Percentiles rank a stretch among this genome's conserved stretches.
Evolutionary conservation across 1,284 basidiomycete species (phyloP).

Genomic region (Trametes versicolor): DNA sequence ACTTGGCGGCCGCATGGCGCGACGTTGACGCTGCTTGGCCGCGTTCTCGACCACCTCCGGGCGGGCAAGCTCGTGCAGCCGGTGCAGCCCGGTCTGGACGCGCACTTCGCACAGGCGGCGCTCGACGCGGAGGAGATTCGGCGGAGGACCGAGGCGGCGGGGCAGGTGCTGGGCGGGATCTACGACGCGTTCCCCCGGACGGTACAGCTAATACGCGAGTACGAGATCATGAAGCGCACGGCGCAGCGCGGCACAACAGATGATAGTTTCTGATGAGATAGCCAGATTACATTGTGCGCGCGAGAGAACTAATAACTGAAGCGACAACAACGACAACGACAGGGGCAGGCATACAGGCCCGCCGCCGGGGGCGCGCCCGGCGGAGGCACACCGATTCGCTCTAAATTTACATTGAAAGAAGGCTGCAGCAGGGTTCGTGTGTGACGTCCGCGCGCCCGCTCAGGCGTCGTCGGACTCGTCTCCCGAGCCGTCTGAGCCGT

Average conservation of each 20-base stretch:
- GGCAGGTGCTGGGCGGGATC: constrained; percentile 53
- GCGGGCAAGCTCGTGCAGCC: constrained; percentile 61
- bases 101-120: constrained; percentile 30
- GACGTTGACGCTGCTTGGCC: constrained; percentile 57
- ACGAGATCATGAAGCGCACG: constrained; percentile 37
- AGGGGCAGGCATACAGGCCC: constrained; percentile 11
- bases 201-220: constrained; percentile 51
- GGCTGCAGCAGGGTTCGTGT: constrained; percentile 22
- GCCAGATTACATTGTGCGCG: constrained; percentile 32
- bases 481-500: constrained; percentile 56
- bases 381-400: constrained; percentile 24
- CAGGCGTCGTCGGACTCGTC: constrained; percentile 60
- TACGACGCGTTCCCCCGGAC: constrained; percentile 60
- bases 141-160: constrained; percentile 46
- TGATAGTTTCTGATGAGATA: constrained; percentile 26
- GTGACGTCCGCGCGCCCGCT: constrained; percentile 17
- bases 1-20: constrained; percentile 69
- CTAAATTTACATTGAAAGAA: constrained; percentile 33
- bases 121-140: constrained; percentile 41
- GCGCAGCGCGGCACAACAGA: constrained; percentile 20
- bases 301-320: constrained; percentile 30
- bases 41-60: constrained; percentile 56
- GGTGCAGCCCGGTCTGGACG: constrained; percentile 39
- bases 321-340: constrained; percentile 20
- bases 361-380: constrained; percentile 13